These are phyloP conservation scores for Xylariaceae sp. DNA, from an alignment of 2,329 filamentous ascomycete species.

Conservation along the genomic window DNA sequence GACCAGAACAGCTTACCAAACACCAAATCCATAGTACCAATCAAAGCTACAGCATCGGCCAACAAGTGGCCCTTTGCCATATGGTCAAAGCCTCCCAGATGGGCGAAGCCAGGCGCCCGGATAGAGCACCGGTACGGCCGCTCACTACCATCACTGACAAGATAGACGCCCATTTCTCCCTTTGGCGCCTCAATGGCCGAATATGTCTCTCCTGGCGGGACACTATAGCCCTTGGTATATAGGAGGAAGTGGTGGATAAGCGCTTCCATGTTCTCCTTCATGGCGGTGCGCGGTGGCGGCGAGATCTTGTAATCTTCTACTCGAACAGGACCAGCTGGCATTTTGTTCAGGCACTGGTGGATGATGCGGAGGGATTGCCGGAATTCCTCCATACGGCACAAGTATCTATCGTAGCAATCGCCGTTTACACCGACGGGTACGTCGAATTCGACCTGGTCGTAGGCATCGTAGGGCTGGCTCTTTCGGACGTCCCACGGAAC, in stretches of 20 bases:
- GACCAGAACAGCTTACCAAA: conserved; percentile 60
- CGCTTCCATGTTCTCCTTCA: conserved; percentile 99
- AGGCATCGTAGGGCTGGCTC: conserved; percentile 94
- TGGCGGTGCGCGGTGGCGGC: conserved; percentile 89
- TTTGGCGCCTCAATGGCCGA: conserved; percentile 98
- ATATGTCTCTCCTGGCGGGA: conserved; percentile 97
- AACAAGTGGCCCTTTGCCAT: conserved; percentile 86
- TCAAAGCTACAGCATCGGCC: conserved; percentile 94
- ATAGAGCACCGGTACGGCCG: conserved; percentile 97
- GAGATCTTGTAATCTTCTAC: conserved; percentile 99
- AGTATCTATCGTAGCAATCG: conserved; percentile 98
- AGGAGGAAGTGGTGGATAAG: conserved; percentile 98
- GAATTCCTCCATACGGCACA: conserved; percentile 99
- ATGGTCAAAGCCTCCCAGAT: conserved; percentile 91
- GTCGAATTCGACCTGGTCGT: conserved; percentile 96
- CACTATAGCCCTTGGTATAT: conserved; percentile 96
- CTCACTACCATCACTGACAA: conserved; percentile 95
- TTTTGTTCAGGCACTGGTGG: conserved; percentile 98
- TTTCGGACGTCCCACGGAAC: conserved; percentile 96
- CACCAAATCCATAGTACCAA: conserved; percentile 84
- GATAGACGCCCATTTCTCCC: conserved; percentile 97
- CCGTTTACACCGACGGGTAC: conserved; percentile 94
- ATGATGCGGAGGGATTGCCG: conserved; percentile 97
- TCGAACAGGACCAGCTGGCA: conserved; percentile 89
- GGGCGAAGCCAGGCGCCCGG: conserved; percentile 91